Conservation (phyloP, 768 basidiomycete genomes). For the Sarcodon sp. region DNA sequence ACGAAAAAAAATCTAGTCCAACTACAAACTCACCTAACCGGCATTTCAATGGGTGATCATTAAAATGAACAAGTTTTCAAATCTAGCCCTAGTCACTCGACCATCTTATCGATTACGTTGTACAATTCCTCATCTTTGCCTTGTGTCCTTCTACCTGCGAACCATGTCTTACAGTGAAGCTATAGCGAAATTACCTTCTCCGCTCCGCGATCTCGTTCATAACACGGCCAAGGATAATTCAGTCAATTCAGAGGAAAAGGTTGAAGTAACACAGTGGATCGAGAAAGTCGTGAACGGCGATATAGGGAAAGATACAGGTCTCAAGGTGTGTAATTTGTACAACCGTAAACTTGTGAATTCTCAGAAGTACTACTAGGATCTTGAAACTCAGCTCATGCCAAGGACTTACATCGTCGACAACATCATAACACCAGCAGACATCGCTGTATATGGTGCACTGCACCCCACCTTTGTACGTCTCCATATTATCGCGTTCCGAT, state of each 20-base stretch:
- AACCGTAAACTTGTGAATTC: not conserved
- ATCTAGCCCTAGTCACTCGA: not conserved
- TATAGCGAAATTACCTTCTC: constrained; percentile 14
- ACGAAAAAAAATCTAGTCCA: too few species aligned
- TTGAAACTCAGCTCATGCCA: constrained; percentile 59
- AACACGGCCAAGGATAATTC: constrained; percentile 28
- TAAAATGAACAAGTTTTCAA: too few species aligned
- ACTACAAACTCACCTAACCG: too few species aligned
- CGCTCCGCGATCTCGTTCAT: constrained; percentile 36
- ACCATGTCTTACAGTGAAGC: constrained; percentile 14
- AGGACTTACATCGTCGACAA: constrained; percentile 81
- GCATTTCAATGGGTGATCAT: too few species aligned
- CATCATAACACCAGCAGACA: constrained; percentile 80
- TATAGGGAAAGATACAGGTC: constrained; percentile 23
- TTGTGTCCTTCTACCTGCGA: not conserved
- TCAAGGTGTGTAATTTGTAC: constrained; percentile 31
- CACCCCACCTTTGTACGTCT: constrained; percentile 65
- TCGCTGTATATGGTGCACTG: constrained; percentile 82
- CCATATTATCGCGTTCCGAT: not conserved
- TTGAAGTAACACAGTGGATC: constrained; percentile 60
- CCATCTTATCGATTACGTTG: constrained; percentile 3
- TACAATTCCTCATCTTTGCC: not conserved
- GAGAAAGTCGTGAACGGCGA: constrained; percentile 43
- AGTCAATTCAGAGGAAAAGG: constrained; percentile 44
- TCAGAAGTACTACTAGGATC: constrained; percentile 30